phyloP scores from a whole-genome alignment of 202 grass and related monocot species.

The Zoysia matrella region DNA sequence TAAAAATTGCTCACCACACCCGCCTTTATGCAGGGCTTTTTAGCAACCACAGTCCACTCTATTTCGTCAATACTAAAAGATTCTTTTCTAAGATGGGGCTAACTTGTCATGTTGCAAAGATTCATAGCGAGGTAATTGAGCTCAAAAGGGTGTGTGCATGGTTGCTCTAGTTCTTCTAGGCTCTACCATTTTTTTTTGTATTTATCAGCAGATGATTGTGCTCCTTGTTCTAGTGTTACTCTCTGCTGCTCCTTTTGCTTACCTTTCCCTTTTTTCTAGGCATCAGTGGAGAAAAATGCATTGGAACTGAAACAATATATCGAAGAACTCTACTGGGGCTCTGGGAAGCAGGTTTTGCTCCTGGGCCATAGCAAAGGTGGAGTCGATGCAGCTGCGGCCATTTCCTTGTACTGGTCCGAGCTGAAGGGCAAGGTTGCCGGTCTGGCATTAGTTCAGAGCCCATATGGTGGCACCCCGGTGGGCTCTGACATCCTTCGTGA shows the following conservation, averaged over 20 bases:
- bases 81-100: slow-evolving; percentile 93
- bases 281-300: slow-evolving; percentile 80
- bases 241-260: neutral
- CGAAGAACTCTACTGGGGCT: slow-evolving; percentile 90
- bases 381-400: slow-evolving; percentile 78
- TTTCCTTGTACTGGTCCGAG: slow-evolving; percentile 85
- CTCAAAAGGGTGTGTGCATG: slow-evolving; percentile 18
- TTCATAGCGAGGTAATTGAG: slow-evolving; percentile 83
- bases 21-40: slow-evolving; percentile 72
- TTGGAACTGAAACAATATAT: slow-evolving; percentile 89
- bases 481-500: slow-evolving; percentile 88
- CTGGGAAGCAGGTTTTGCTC: slow-evolving; percentile 79
- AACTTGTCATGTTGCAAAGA: slow-evolving; percentile 91
- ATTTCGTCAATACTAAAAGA: slow-evolving; percentile 82
- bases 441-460: slow-evolving; percentile 84
- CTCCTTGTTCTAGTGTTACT: neutral
- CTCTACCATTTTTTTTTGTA: slow-evolving; percentile 7
- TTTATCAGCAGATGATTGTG: slow-evolving; percentile 9
- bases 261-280: slow-evolving; percentile 48
- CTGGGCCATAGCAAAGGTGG: slow-evolving; percentile 95
- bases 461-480: slow-evolving; percentile 82
- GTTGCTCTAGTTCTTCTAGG: slow-evolving; percentile 5
- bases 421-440: slow-evolving; percentile 85
- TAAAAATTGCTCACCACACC: neutral
- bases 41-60: slow-evolving; percentile 93